A percentile compares a stretch with the other conserved stretches of the same genome.
Evolutionary conservation across 2,329 filamentous ascomycete genomes (phyloP).

Genomic region (Nothophaeocryptopus gaeumannii): DNA sequence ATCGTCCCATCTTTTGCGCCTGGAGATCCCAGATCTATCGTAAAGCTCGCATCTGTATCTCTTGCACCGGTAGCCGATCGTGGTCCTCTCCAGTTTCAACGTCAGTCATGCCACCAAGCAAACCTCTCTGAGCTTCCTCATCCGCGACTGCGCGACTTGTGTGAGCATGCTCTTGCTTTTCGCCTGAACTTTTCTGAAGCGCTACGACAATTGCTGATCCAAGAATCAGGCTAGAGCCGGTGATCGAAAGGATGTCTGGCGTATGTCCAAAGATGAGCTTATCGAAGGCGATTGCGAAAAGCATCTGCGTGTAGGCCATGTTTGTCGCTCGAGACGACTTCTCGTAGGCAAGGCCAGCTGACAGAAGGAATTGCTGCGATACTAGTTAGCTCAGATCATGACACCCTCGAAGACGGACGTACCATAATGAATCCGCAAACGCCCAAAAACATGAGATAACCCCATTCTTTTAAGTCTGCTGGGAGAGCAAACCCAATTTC

Average conservation of each 20-base stretch:
- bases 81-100: constrained; percentile 18
- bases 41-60: too few species aligned
- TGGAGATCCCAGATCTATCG: too few species aligned
- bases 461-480: constrained; percentile 58
- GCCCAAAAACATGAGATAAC: constrained; percentile 65
- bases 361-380: constrained; percentile 73
- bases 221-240: constrained; percentile 63
- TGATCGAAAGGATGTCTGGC: constrained; percentile 56
- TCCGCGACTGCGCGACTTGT: constrained; percentile 14
- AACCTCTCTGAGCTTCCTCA: constrained; percentile 27
- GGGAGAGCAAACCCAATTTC: constrained; percentile 58
- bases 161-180: constrained; percentile 13
- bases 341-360: constrained; percentile 70
- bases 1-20: too few species aligned
- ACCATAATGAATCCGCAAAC: constrained; percentile 72
- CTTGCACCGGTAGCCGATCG: constrained; percentile 5
- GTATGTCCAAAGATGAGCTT: constrained; percentile 61
- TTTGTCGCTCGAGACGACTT: constrained; percentile 61
- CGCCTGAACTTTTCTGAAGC: constrained; percentile 43
- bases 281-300: constrained; percentile 65
- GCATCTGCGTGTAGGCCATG: constrained; percentile 69
- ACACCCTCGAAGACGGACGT: constrained; percentile 18
- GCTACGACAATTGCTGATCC: constrained; percentile 64
- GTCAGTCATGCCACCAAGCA: constrained; percentile 19
- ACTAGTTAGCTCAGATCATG: not conserved